A percentile compares a stretch with the other conserved stretches of the same genome.
phyloP scores from a whole-genome alignment of 1,284 basidiomycete species.

The Cystobasidium slooffiae region DNA sequence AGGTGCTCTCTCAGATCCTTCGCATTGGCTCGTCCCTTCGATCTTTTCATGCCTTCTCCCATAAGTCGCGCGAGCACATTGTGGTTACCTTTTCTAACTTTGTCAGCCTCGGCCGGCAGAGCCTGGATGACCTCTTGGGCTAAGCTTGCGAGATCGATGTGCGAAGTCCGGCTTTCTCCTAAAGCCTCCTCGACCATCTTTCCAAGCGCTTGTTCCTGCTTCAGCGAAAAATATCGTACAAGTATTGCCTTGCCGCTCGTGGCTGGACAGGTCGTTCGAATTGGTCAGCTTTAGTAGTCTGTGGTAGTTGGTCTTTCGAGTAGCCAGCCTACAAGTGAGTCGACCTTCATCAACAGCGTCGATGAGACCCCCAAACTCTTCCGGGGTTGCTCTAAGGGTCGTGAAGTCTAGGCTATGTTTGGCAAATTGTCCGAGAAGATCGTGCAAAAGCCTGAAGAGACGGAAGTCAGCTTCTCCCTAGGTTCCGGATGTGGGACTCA shows the following conservation, averaged over 20 bases:
- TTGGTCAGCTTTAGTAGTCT: no score
- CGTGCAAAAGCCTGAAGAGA: slow-evolving; percentile 77
- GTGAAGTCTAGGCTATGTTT: slow-evolving; percentile 67
- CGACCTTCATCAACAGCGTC: slow-evolving; percentile 70
- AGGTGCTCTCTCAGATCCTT: slow-evolving; percentile 56
- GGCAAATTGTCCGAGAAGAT: slow-evolving; percentile 76
- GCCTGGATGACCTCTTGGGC: slow-evolving; percentile 69
- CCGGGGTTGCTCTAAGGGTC: slow-evolving; percentile 66
- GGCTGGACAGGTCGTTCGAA: no score
- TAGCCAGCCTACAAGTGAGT: slow-evolving; percentile 76
- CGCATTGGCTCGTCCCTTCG: slow-evolving; percentile 75
- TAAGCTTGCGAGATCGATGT: slow-evolving; percentile 56
- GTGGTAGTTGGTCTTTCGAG: no score
- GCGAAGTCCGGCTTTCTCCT: background rate
- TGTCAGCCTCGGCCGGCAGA: slow-evolving; percentile 72
- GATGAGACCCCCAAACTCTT: slow-evolving; percentile 75
- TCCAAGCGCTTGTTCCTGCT: background rate
- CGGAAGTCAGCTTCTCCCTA: background rate
- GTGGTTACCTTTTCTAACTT: slow-evolving; percentile 71
- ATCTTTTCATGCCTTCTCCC: slow-evolving; percentile 85
- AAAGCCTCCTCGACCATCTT: slow-evolving; percentile 16
- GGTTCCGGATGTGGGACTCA: slow-evolving; percentile 57
- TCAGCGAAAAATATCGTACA: no score
- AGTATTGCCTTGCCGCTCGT: no score
- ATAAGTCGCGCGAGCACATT: slow-evolving; percentile 87